phyloP scores from a whole-genome alignment of 495 filamentous ascomycete genomes.

The Acidomyces sp. region DNA sequence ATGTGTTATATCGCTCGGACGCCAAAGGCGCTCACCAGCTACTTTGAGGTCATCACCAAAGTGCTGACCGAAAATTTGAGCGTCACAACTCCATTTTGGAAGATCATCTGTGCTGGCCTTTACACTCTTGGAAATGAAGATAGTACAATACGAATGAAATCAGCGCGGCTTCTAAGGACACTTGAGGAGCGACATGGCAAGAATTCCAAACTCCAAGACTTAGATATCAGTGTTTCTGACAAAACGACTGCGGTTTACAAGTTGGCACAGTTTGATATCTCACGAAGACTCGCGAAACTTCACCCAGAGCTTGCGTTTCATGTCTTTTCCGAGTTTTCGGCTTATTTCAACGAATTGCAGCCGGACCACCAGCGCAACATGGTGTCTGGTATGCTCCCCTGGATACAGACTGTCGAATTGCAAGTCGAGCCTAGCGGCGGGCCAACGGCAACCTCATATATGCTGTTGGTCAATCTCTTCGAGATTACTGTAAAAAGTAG shows the following conservation, averaged over 20 bases:
- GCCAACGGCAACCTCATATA: constrained; percentile 80
- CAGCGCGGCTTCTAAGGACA: constrained; percentile 66
- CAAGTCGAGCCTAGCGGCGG: constrained; percentile 90
- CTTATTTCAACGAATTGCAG: constrained; percentile 74
- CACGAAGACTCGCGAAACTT: constrained; percentile 73
- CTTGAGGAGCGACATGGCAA: constrained; percentile 66
- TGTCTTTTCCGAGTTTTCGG: constrained; percentile 86
- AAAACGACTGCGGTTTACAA: constrained; percentile 98
- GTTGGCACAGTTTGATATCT: constrained; percentile 90
- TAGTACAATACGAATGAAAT: constrained; percentile 75
- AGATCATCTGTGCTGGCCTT: constrained; percentile 69
- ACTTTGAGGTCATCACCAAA: constrained; percentile 83
- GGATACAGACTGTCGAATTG: constrained; percentile 89
- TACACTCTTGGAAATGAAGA: constrained; percentile 86
- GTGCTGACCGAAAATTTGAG: constrained; percentile 68
- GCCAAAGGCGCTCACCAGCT: constrained; percentile 80
- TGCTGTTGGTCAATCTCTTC: constrained; percentile 87
- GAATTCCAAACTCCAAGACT: constrained; percentile 84
- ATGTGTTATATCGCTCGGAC: constrained; percentile 70
- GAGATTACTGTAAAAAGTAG: constrained; percentile 92
- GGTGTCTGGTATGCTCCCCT: constrained; percentile 84
- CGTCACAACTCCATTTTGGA: constrained; percentile 79
- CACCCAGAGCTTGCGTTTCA: constrained; percentile 81
- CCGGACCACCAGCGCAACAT: constrained; percentile 79
- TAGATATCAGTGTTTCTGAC: constrained; percentile 95